phyloP scores from a whole-genome alignment of 352 stramenopile genomes.

The Pythium dissimile region DNA sequence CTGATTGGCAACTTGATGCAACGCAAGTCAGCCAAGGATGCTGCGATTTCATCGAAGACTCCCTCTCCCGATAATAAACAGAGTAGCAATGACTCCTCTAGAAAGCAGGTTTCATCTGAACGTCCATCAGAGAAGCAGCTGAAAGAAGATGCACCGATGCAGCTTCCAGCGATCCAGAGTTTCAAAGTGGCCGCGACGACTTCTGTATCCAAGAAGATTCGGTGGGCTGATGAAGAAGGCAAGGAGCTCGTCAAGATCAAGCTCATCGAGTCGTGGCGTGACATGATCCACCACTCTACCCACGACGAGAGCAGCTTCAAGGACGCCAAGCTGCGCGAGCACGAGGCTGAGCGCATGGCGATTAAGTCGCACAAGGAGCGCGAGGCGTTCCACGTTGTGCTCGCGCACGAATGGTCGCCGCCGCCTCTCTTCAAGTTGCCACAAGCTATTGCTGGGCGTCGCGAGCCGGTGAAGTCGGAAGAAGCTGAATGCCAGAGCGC shows the following conservation, averaged over 20 bases:
- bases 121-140: slow-evolving; percentile 19
- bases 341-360: slow-evolving; percentile 66
- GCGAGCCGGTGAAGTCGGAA: slow-evolving; percentile 36
- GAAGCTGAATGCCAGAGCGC: slow-evolving; percentile 65
- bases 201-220: slow-evolving; percentile 59
- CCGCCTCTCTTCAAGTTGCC: slow-evolving; percentile 62
- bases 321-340: slow-evolving; percentile 80
- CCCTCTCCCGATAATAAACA: slow-evolving; percentile 25
- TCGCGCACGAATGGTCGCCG: slow-evolving; percentile 62
- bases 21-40: slow-evolving; percentile 73
- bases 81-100: slow-evolving; percentile 23
- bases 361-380: slow-evolving; percentile 64
- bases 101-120: slow-evolving; percentile 23
- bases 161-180: slow-evolving; percentile 78
- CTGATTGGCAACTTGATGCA: slow-evolving; percentile 84
- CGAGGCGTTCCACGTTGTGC: slow-evolving; percentile 42
- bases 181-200: slow-evolving; percentile 55
- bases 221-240: slow-evolving; percentile 77
- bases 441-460: slow-evolving; percentile 42
- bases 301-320: slow-evolving; percentile 74
- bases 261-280: slow-evolving; percentile 84
- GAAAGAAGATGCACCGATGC: slow-evolving; percentile 40
- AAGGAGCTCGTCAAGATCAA: slow-evolving; percentile 78
- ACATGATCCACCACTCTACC: slow-evolving; percentile 59
- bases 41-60: slow-evolving; percentile 46